Percentiles rank a stretch among this genome's conserved stretches.
These are phyloP conservation scores for Amanita polypyramis DNA, from an alignment of 768 basidiomycete species.

Conservation along the genomic window DNA sequence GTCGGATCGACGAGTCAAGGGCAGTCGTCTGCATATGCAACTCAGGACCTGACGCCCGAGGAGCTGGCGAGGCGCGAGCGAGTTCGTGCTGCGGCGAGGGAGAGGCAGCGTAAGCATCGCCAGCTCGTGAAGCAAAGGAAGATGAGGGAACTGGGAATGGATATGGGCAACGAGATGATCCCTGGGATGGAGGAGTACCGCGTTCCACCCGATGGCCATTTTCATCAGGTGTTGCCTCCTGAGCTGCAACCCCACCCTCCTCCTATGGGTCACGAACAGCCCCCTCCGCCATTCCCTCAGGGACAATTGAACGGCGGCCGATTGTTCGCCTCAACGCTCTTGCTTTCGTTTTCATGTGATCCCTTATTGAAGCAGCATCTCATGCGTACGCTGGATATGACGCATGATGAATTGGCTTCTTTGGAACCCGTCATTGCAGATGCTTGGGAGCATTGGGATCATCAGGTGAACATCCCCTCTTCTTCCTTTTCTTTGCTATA, in stretches of 20 bases:
- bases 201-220: conserved; percentile 35
- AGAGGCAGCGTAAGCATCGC: conserved; percentile 78
- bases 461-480: conserved; percentile 39
- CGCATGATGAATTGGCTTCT: conserved; percentile 68
- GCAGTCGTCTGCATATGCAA: conserved; percentile 9
- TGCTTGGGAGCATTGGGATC: conserved; percentile 83
- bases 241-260: conserved; percentile 28
- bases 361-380: conserved; percentile 69
- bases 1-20: conserved; percentile 4
- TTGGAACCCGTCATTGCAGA: conserved; percentile 74
- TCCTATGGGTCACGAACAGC: conserved; percentile 24
- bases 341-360: conserved; percentile 68
- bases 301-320: conserved; percentile 51
- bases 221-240: conserved; percentile 32
- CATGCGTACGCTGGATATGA: conserved; percentile 61
- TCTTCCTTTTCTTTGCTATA: conserved; percentile 6
- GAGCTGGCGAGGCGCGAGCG: conserved; percentile 60
- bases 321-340: conserved; percentile 68
- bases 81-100: conserved; percentile 66
- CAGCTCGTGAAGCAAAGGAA: conserved; percentile 69
- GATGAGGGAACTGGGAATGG: conserved; percentile 72
- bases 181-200: conserved; percentile 60
- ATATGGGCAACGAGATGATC: conserved; percentile 69
- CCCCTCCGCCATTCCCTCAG: conserved; percentile 47
- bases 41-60: conserved; percentile 40